Evolutionary conservation across 1,284 basidiomycete genomes (phyloP), one percentile per base, ranked within the genome.

Genomic region (Peniophora sp.): DNA sequence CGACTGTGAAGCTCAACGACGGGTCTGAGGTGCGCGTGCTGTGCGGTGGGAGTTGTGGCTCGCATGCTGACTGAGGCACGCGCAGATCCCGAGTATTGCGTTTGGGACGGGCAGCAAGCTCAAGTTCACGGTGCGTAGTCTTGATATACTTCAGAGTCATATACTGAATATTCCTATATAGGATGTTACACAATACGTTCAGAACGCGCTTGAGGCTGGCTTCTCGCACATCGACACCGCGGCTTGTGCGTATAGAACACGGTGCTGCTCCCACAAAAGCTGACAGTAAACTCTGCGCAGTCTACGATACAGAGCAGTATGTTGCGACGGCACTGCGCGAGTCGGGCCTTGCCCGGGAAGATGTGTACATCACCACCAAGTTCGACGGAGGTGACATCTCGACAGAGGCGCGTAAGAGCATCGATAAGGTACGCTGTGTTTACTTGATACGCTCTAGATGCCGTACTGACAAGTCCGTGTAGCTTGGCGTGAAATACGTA

Each of bases 401-500:
- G 11, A 73, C 77, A 6, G 79, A 79, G 1, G 75, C 83, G 45
- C 58, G 69, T 17, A 74, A 81, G 53, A 83, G 81, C 54, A 61
- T 89, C 53, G 64, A 75, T 53, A 78, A 81, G 53, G 80, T 81
- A 53, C 36, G 70, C 59, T 17, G 43, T 53, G 35, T n/a, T 20
- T 25, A 38, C 43, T 48, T 12, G 22, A 32, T 45, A 27, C 16
- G 32, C 10, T 32, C 41, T 11, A 14, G 41, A 16, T 44, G 34
- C n/a, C n/a, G 34, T 25, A 17, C 2, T 11, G n/a, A 17, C 36
- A 9, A 11, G 6, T 22, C 10, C 17, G 11, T 45, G 12, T 20
- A 85, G 81, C 72, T 89, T 19, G 83, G 79, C 0, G 59, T 90
- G 8, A 67, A 73, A 2, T 82, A 83, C 54, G 74, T 91, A 10